Percentiles rank a stretch among this genome's conserved stretches.
These are phyloP conservation scores for Xylaria sp. DNA, from an alignment of 2,329 filamentous ascomycete species.

Conservation along the genomic window DNA sequence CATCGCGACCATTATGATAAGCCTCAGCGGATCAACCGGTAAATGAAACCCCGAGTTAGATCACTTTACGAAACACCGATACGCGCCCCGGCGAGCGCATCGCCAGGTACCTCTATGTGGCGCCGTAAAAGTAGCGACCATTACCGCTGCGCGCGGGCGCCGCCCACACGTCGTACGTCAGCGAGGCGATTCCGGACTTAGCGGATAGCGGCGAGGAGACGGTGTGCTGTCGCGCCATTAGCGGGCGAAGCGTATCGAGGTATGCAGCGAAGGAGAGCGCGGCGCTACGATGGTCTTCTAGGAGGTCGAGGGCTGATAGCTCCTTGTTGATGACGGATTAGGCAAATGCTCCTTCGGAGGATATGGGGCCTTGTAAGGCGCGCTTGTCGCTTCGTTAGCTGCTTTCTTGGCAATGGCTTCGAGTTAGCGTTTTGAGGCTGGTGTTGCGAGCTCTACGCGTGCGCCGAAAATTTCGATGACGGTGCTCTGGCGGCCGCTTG, in stretches of 20 bases:
- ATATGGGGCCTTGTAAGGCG: constrained; percentile 43
- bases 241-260: constrained; percentile 64
- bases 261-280: constrained; percentile 45
- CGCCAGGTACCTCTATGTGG: constrained; percentile 20
- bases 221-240: constrained; percentile 65
- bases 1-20: constrained; percentile 22
- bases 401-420: constrained; percentile 54
- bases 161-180: constrained; percentile 27
- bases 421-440: constrained; percentile 50
- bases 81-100: not conserved
- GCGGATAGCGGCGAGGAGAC: constrained; percentile 21
- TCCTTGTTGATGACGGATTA: constrained; percentile 52
- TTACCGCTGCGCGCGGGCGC: constrained; percentile 18
- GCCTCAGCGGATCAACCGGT: constrained; percentile 8
- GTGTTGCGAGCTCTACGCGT: constrained; percentile 31
- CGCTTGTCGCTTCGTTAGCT: constrained; percentile 51
- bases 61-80: constrained; percentile 17
- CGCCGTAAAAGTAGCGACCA: constrained; percentile 18
- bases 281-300: constrained; percentile 46
- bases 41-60: constrained; percentile 24
- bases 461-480: constrained; percentile 51
- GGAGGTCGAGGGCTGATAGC: constrained; percentile 45
- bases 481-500: constrained; percentile 15
- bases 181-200: not conserved
- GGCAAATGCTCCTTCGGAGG: constrained; percentile 39